phyloP scores from a whole-genome alignment of 2,329 filamentous ascomycete species.

The Tolypocladium ovalisporum region DNA sequence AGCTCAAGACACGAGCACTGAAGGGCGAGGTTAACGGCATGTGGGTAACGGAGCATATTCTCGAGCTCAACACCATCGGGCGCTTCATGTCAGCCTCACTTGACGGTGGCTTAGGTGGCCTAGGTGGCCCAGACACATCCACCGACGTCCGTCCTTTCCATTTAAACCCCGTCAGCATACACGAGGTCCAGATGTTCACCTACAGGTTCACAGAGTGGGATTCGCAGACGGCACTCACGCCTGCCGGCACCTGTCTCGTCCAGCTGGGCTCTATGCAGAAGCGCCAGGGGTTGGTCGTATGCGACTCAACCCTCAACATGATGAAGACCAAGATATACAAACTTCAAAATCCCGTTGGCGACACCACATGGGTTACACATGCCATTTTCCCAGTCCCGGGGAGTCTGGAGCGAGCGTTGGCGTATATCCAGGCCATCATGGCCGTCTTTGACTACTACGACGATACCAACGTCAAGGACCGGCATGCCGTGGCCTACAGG shows the following conservation, averaged over 20 bases:
- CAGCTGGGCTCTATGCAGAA: neutral
- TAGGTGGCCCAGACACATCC: no score
- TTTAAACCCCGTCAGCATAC: no score
- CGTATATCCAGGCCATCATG: neutral
- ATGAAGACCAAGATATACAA: neutral
- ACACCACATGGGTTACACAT: neutral
- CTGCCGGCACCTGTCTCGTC: neutral
- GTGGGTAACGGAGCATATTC: no score
- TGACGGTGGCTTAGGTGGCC: no score
- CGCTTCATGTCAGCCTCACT: no score
- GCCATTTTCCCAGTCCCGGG: neutral
- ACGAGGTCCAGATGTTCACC: no score
- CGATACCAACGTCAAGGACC: neutral
- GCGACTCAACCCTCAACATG: neutral
- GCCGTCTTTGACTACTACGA: neutral
- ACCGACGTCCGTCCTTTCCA: no score
- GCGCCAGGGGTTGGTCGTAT: neutral
- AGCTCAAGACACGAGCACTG: no score
- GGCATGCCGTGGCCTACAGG: neutral
- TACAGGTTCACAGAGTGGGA: no score
- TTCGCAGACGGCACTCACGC: no score
- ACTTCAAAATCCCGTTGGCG: neutral
- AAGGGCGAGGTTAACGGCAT: no score
- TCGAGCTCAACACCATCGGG: no score
- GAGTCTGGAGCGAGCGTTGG: neutral